Evolutionary conservation across 1,284 basidiomycete species (phyloP).

Genomic region (Uromyces viciae-fabae): DNA sequence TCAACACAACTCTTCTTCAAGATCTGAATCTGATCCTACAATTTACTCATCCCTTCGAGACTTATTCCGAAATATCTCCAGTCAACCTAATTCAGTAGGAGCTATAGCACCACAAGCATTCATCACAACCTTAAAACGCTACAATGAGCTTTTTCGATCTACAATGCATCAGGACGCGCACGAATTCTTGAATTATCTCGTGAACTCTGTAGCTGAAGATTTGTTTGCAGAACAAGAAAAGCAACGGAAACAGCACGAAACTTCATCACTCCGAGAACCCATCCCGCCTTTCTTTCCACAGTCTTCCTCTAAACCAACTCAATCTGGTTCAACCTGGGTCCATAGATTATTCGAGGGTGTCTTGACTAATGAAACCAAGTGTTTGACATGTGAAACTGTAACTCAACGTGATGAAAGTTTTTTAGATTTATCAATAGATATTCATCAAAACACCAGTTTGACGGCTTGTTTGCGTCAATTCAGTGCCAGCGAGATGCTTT

Average conservation of each 20-base stretch:
- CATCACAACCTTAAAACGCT: conserved; percentile 80
- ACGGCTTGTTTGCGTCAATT: conserved; percentile 92
- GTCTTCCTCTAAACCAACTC: conserved; percentile 52
- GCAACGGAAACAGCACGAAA: neutral
- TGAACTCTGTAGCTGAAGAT: conserved; percentile 90
- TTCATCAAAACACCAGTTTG: conserved; percentile 92
- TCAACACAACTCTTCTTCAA: neutral
- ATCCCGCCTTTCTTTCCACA: conserved; percentile 49
- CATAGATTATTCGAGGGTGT: conserved; percentile 89
- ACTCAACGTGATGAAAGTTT: conserved; percentile 94
- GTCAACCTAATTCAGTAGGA: conserved; percentile 61
- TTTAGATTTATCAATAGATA: conserved; percentile 94
- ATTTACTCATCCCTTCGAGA: conserved; percentile 85
- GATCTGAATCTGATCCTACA: conserved; percentile 58
- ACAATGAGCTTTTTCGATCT: conserved; percentile 79
- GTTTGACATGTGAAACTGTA: conserved; percentile 93
- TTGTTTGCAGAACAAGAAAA: conserved; percentile 56
- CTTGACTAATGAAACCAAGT: conserved; percentile 92
- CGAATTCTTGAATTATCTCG: conserved; percentile 89
- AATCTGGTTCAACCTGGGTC: conserved; percentile 68
- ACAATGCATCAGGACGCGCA: conserved; percentile 65
- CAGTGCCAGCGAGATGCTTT: conserved; percentile 95
- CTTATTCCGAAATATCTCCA: conserved; percentile 76
- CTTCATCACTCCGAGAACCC: conserved; percentile 32
- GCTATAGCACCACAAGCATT: conserved; percentile 80